These are phyloP conservation scores for Dothiorella sarmentorum DNA, from an alignment of 2,329 filamentous ascomycete species.

Conservation along the genomic window DNA sequence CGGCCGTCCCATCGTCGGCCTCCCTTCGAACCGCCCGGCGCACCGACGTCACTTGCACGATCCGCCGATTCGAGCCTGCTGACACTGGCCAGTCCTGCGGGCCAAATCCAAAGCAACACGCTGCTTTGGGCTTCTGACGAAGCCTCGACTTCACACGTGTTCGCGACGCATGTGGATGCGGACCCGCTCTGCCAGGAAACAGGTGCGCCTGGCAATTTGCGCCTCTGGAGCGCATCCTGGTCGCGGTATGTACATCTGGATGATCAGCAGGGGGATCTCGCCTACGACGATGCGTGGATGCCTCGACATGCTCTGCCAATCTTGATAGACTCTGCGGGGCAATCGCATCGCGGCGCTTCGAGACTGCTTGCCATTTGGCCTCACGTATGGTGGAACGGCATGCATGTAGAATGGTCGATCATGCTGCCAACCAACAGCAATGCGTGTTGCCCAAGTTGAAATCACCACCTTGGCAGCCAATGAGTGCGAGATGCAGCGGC, in stretches of 20 bases:
- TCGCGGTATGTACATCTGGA: constrained; percentile 13
- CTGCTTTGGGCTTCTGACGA: not conserved
- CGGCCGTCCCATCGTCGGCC: not conserved
- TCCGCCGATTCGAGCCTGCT: constrained; percentile 5
- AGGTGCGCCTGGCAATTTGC: constrained; percentile 5
- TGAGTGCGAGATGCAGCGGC: not conserved
- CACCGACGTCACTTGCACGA: constrained; percentile 4
- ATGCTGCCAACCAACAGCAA: constrained; percentile 10
- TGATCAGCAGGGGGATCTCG: constrained; percentile 15
- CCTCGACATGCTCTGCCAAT: not conserved
- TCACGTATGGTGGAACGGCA: constrained; percentile 1
- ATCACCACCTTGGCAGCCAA: not conserved
- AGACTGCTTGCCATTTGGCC: not conserved
- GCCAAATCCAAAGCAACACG: constrained; percentile 2
- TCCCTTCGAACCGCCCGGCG: not conserved
- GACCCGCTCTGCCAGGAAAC: too few relatives aligned
- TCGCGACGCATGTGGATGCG: not conserved
- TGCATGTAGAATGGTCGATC: not conserved
- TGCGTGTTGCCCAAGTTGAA: not conserved
- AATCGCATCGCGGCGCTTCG: not conserved
- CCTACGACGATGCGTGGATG: not conserved
- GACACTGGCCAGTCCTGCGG: not conserved
- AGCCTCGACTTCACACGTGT: not conserved
- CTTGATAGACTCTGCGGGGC: constrained; percentile 1
- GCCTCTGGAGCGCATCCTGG: constrained; percentile 10